Evolutionary conservation across 306 rosid genomes (phyloP).

Genomic region (Dalbergia cultrata): DNA sequence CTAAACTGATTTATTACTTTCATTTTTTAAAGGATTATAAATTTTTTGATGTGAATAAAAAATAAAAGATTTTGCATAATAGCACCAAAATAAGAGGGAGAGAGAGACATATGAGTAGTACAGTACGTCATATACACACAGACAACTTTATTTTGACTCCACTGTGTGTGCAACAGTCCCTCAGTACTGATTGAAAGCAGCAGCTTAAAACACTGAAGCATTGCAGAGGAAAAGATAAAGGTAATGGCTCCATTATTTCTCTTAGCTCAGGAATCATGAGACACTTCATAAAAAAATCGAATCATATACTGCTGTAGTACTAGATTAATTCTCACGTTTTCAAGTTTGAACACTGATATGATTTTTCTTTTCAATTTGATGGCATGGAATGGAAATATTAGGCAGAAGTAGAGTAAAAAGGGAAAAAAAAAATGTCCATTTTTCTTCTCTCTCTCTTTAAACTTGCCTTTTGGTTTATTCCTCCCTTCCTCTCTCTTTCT

Average conservation of each 20-base stretch:
- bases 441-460: constrained; percentile 7
- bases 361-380: constrained; percentile 20
- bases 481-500: constrained; percentile 9
- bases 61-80: no score
- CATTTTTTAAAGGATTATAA: no score
- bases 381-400: background rate
- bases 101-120: no score
- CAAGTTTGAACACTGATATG: no score
- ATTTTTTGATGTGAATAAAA: no score
- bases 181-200: no score
- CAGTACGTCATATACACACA: no score
- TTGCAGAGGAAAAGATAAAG: constrained; percentile 39
- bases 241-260: constrained; percentile 44
- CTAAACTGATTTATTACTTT: no score
- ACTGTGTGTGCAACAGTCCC: no score
- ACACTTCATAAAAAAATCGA: background rate
- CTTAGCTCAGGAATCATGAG: background rate
- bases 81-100: no score
- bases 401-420: background rate
- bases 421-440: background rate
- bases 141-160: no score
- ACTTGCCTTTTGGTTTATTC: constrained; percentile 31
- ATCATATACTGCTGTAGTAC: background rate
- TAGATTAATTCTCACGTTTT: background rate
- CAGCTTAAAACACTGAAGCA: no score